These are phyloP conservation scores for Aureobasidium lini DNA, from an alignment of 2,329 filamentous ascomycete genomes.

Conservation along the genomic window DNA sequence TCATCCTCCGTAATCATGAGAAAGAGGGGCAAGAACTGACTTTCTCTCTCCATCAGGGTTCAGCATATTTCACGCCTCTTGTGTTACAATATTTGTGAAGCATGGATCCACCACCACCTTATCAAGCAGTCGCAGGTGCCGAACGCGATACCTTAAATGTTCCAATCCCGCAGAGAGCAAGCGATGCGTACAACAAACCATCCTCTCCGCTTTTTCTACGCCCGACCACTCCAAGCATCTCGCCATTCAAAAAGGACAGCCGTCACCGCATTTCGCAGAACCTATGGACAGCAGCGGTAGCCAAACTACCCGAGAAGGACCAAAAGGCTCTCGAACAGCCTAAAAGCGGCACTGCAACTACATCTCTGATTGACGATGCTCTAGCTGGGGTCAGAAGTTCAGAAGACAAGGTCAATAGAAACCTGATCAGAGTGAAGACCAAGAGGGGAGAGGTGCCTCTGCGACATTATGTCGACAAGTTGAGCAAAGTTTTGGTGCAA, in stretches of 20 bases:
- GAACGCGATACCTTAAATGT: background rate
- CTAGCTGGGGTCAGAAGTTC: background rate
- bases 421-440: background rate
- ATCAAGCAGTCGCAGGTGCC: background rate
- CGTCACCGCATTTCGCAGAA: background rate
- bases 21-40: background rate
- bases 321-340: background rate
- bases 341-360: background rate
- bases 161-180: background rate
- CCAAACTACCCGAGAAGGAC: background rate
- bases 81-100: background rate
- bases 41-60: no score
- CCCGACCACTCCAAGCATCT: no score
- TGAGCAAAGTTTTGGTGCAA: slow-evolving; percentile 21
- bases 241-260: background rate
- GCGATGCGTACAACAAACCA: background rate
- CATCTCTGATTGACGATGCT: background rate
- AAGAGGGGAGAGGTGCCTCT: background rate
- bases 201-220: background rate
- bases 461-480: slow-evolving; percentile 26
- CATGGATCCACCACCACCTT: background rate
- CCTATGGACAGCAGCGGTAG: background rate
- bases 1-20: background rate
- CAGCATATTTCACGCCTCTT: no score
- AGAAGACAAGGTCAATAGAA: background rate